Base-by-base conservation (phyloP, 306 rosid species). In the Myrica gale region DNA sequence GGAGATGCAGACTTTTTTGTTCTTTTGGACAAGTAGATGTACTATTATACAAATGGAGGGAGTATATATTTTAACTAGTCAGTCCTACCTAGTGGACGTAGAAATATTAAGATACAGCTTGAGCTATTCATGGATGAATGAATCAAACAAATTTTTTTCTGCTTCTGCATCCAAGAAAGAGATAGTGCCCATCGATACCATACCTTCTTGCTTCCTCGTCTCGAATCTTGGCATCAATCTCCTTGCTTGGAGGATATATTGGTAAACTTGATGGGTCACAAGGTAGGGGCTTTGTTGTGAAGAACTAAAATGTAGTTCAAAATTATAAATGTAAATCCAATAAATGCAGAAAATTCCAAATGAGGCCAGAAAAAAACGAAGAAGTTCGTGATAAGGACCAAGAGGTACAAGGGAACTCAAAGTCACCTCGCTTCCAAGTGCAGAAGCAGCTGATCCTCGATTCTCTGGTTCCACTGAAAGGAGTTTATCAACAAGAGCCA, bases 221-320 rank as follows among this genome's bases (percentile, higher is more conserved):
- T 72, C 88, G 88, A 62, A 70, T 90, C 86, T 79, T 95, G 74
- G 88, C 91, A 79, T 92, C 92, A 16, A 87, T 83, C 85, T 92
- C 97, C 82, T 95, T 95, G 87, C 96, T 87, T 52, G 97, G 97
- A 76, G 93, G 87, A 83, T 90, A 88, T 79, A 87, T 89, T 1
- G 97, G 98, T 71, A 95, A 81, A 81, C 86, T 84, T 67, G 91
- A 89, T 32, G 98, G 97, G 55, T 88, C 86, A 83, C 97, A 95
- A 85, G 98, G 92, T 52, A 87, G 85, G 12, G 98, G 98, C 3
- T 84, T 69, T 45, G 92, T 85, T 45, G 83, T 79, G 86, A 95
- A 92, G 83, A 95, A 92, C 98, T 95, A 83, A 56, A 47, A 81
- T 74, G 50, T 43, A 73, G 43, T 60, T 39, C 45, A 57, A 71